Evolutionary conservation across 1,284 basidiomycete species (phyloP).

Genomic region (Polyporus tsugae): DNA sequence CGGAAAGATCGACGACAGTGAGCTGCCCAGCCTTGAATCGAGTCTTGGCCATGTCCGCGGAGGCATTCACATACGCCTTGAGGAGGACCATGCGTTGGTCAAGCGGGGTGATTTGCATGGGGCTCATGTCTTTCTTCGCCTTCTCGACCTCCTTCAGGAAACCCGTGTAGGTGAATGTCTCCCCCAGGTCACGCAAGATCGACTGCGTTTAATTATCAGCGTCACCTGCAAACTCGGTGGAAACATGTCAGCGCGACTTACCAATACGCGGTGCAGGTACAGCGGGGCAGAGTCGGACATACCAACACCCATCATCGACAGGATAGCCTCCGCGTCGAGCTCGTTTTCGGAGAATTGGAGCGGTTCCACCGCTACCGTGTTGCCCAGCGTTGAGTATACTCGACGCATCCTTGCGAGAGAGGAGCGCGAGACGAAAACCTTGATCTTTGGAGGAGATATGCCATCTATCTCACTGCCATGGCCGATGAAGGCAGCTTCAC

Average conservation of each 20-base stretch:
- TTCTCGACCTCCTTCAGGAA: conserved; percentile 58
- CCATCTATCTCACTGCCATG: conserved; percentile 43
- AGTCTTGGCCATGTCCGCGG: conserved; percentile 35
- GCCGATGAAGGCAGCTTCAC: conserved; percentile 71
- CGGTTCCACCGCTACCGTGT: conserved; percentile 58
- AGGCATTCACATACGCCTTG: conserved; percentile 54
- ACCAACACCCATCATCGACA: conserved; percentile 73
- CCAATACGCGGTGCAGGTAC: conserved; percentile 70
- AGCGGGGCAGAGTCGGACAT: conserved; percentile 67
- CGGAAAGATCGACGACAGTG: conserved; percentile 73
- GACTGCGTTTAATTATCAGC: conserved; percentile 33
- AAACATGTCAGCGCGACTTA: conserved; percentile 40
- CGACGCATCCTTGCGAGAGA: conserved; percentile 66
- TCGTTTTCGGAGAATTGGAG: conserved; percentile 67
- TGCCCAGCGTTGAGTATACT: conserved; percentile 62
- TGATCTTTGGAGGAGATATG: conserved; percentile 56
- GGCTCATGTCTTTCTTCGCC: conserved; percentile 60
- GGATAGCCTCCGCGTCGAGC: conserved; percentile 69
- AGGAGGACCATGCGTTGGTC: conserved; percentile 67
- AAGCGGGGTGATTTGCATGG: conserved; percentile 57
- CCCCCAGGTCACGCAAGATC: conserved; percentile 57
- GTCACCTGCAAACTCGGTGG: too few species aligned
- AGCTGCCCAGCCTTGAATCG: conserved; percentile 63
- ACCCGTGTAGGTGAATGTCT: conserved; percentile 50
- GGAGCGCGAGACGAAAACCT: conserved; percentile 69